Evolutionary conservation across 2,329 filamentous ascomycete species (phyloP), one percentile per base, ranked within the genome.

Genomic region (Cladosporium sp.): DNA sequence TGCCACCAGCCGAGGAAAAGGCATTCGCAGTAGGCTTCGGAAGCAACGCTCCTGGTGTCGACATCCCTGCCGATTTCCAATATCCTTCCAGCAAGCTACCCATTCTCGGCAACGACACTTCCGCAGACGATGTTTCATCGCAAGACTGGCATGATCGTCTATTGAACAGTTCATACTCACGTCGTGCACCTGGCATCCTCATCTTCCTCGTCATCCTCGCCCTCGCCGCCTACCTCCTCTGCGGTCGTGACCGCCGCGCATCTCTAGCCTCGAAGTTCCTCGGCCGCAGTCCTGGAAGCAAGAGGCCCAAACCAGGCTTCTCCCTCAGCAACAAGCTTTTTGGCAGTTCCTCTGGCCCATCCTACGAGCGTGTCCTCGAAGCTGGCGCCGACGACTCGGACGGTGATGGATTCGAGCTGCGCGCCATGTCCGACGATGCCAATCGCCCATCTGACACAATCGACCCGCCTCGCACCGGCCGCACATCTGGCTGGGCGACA

Each of bases 11-110:
- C 1, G 68, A 69, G 21, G 56, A 65, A 18, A 80, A 85, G 50
- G 82, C 84, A 18, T 80, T 93, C 1, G 92, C 93, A 0, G 95
- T 99, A 11, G 95, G 95, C 0, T 98, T 98, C 75, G 95, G 95
- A 65, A 92, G 89, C 79, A 99, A 99, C 73, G 83, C 89, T 3
- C 89, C 92, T 0, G 74, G 73, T 40, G 58, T 62, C 6, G 65
- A 68, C 14, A 67, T 77, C 6, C 76, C 76, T 7, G 65, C 82
- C 4, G 92, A 97, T 75, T 99, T 97, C 76, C 92, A 97, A 77
- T 88, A 89, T 72, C 92, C 93, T 0, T 90, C 90, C 26, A 81
- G 80, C 60, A 72, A 72, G n/a, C 46, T 60, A 1, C 63, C 63
- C 21, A 26, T 75, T 21, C 73, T 67, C 26, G 80, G 84, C 60